Percentiles rank a stretch among this genome's conserved stretches.
These are phyloP conservation scores for Penicillium sp. DNA, from an alignment of 2,329 filamentous ascomycete genomes.

Conservation along the genomic window DNA sequence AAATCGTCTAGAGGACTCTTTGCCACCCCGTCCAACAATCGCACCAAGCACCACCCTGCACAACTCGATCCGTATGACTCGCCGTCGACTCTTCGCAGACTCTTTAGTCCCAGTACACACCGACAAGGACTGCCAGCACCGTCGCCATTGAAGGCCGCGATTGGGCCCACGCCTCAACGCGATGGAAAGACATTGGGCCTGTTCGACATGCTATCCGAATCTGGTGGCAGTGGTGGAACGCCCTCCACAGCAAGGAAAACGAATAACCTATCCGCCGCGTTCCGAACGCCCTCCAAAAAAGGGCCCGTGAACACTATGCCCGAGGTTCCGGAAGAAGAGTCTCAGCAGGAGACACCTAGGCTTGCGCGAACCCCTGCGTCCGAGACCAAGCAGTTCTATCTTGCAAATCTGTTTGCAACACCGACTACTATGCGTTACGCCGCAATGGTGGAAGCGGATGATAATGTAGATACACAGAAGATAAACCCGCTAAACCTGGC, in stretches of 20 bases:
- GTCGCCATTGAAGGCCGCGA: slow-evolving; percentile 39
- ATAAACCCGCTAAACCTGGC: slow-evolving; percentile 5
- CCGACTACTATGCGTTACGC: slow-evolving; percentile 46
- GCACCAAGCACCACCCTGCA: slow-evolving; percentile 35
- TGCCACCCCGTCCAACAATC: slow-evolving; percentile 33
- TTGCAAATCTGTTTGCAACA: slow-evolving; percentile 47
- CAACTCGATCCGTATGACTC: slow-evolving; percentile 47
- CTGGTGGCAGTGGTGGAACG: slow-evolving; percentile 37
- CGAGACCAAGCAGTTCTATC: slow-evolving; percentile 45
- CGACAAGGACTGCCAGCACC: slow-evolving; percentile 27
- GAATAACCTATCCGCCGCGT: slow-evolving; percentile 26
- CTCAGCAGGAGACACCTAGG: slow-evolving; percentile 25
- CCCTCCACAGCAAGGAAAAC: slow-evolving; percentile 32
- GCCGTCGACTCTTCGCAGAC: slow-evolving; percentile 37
- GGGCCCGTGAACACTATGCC: slow-evolving; percentile 28
- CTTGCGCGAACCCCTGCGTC: slow-evolving; percentile 42
- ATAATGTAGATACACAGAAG: slow-evolving; percentile 16
- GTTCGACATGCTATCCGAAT: slow-evolving; percentile 48
- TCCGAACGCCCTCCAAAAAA: slow-evolving; percentile 40
- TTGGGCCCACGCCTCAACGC: slow-evolving; percentile 50
- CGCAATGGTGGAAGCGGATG: slow-evolving; percentile 37
- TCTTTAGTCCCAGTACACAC: slow-evolving; percentile 40
- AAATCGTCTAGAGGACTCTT: slow-evolving; percentile 34
- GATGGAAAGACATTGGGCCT: slow-evolving; percentile 49
- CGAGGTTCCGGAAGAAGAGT: slow-evolving; percentile 31